These are phyloP conservation scores for Thozetella sp. DNA, from an alignment of 495 filamentous ascomycete species.

Conservation along the genomic window DNA sequence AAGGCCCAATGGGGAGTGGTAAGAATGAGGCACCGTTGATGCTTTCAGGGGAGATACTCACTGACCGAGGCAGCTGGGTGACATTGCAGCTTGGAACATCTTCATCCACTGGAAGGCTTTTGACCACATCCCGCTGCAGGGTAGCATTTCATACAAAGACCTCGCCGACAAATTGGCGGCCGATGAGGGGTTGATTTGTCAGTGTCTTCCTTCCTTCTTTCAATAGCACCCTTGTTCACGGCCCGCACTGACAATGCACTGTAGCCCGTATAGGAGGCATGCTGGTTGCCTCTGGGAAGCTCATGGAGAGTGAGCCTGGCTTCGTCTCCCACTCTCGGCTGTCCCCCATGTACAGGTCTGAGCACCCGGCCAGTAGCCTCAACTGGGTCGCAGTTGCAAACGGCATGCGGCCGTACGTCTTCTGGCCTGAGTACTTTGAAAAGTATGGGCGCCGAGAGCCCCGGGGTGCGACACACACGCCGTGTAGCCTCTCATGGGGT, in stretches of 20 bases:
- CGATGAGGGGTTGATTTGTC: constrained; percentile 23
- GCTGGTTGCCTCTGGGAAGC: constrained; percentile 22
- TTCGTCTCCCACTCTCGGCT: constrained; percentile 18
- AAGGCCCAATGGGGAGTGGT: constrained; percentile 25
- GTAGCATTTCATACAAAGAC: constrained; percentile 23
- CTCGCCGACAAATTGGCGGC: constrained; percentile 21
- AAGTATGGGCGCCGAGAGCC: constrained; percentile 11
- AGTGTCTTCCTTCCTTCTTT: background rate
- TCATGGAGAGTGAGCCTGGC: constrained; percentile 13
- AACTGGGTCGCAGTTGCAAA: constrained; percentile 13
- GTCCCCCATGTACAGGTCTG: constrained; percentile 15
- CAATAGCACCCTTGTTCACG: background rate
- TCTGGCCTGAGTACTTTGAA: constrained; percentile 15
- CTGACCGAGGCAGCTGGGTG: constrained; percentile 11
- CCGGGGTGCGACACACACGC: constrained; percentile 7
- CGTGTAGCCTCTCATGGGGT: constrained; percentile 12
- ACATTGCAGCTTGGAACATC: constrained; percentile 21
- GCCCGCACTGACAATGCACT: background rate
- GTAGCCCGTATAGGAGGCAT: constrained; percentile 21
- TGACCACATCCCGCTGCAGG: constrained; percentile 26
- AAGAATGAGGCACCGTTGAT: background rate
- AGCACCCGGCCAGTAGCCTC: constrained; percentile 10
- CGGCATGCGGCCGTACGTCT: constrained; percentile 12
- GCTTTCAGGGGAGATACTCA: background rate
- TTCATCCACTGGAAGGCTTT: constrained; percentile 31